A percentile compares a stretch with the other conserved stretches of the same genome.
phyloP scores from a whole-genome alignment of 345 rosid genomes.

The Hirschfeldia incana region DNA sequence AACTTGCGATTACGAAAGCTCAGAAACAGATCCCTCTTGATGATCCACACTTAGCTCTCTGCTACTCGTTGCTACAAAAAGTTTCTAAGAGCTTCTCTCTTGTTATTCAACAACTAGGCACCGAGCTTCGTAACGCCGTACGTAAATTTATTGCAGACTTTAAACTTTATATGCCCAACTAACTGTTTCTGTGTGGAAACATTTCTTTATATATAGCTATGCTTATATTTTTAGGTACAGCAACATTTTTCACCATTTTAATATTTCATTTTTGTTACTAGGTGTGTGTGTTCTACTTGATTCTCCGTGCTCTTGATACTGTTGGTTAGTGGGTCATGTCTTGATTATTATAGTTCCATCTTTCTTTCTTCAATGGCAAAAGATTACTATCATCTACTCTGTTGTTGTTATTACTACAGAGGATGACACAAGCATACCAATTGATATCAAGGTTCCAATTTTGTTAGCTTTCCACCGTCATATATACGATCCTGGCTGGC shows the following conservation, averaged over 20 bases:
- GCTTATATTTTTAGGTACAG: neutral
- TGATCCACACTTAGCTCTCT: constrained; percentile 74
- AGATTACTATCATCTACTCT: neutral
- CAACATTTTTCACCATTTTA: neutral
- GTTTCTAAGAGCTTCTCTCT: constrained; percentile 82
- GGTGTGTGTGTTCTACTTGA: constrained; percentile 87
- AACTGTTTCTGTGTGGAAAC: neutral
- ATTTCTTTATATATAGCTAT: neutral
- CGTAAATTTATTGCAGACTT: neutral
- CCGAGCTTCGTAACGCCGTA: constrained; percentile 78
- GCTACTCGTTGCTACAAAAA: constrained; percentile 75
- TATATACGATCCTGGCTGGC: constrained; percentile 69
- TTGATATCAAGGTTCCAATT: constrained; percentile 83
- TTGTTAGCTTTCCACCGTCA: constrained; percentile 69
- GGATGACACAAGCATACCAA: constrained; percentile 87
- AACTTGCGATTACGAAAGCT: constrained; percentile 60
- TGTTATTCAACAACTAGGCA: constrained; percentile 80
- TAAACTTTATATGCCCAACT: neutral
- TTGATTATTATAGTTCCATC: neutral
- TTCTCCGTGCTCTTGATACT: constrained; percentile 92
- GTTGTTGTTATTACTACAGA: constrained; percentile 49
- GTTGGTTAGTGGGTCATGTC: constrained; percentile 60
- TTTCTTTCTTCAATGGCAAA: neutral
- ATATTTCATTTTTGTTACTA: constrained; percentile 13
- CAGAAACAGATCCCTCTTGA: constrained; percentile 81